Base-by-base conservation (phyloP, 225 moss, liverwort and hornwort species). In the Neckera pumila region DNA sequence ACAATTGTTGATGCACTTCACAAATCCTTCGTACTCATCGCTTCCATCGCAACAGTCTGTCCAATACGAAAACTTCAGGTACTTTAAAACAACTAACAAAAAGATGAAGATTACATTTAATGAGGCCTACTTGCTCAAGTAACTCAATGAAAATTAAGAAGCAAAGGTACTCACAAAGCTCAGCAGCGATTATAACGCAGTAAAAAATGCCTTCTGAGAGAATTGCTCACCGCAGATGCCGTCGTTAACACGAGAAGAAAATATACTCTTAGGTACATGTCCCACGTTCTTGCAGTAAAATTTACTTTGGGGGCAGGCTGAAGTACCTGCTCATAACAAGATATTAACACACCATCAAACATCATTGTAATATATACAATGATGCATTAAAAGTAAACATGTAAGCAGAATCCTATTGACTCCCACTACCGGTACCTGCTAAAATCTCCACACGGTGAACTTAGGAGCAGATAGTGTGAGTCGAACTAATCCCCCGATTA, bases 41-140 rank as follows among this genome's bases (percentile, higher is more conserved):
- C 93, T 97, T 88, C 98, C 98, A 93, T 98, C 98, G 90, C 98
- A 98, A 92, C 98, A 98, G 89, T 98, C 98, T 94, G 90, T 84
- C 88, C 60, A 25, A 82, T 51, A 69, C 43, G 19, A 53, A 86
- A 82, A 45, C 40, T 80, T 89, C 63, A 89, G 77, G 45, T 64
- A 67, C 65, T 86, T 86, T 38, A 59, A 45, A 75, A 80, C 57
- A 79, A 54, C 18, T 27, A 47, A 62, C 27, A 84, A 88, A 64
- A 36, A 80, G n/a, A 83, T 86, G 13, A 28, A 76, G 76, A 84
- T 18, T 40, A 38, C 36, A 60, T 69, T 79, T 49, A 18, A 73
- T 49, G 25, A 83, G 31, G 75, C 67, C 53, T 53, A 36, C 40
- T 85, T 79, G 67, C 27, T 83, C 65, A 49, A 63, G 83, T 79